Evolutionary conservation across 2,329 filamentous ascomycete genomes (phyloP).

Genomic region (Ceratocystis ficicola): DNA sequence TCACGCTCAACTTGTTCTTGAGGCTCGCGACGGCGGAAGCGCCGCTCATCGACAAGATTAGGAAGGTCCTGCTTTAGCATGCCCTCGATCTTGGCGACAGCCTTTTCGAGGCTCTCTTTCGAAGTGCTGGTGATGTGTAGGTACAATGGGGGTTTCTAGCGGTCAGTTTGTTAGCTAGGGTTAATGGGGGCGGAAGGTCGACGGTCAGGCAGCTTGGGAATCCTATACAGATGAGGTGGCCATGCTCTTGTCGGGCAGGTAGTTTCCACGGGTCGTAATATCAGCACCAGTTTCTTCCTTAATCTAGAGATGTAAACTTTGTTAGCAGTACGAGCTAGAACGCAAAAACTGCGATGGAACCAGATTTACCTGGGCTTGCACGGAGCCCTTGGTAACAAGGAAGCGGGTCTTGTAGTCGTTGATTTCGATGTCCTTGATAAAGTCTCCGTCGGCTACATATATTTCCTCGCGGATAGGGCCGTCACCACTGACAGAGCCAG

Average conservation of each 20-base stretch:
- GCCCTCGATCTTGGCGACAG: constrained; percentile 79
- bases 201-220: too few relatives aligned
- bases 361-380: constrained; percentile 91
- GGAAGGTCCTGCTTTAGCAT: constrained; percentile 93
- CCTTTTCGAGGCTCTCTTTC: constrained; percentile 82
- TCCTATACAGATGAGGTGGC: constrained; percentile 73
- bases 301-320: constrained; percentile 52
- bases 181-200: neutral
- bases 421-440: constrained; percentile 97
- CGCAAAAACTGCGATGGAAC: neutral
- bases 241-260: constrained; percentile 96
- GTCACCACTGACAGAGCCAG: constrained; percentile 28
- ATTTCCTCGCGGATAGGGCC: constrained; percentile 66
- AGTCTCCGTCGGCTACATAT: constrained; percentile 93
- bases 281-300: constrained; percentile 99
- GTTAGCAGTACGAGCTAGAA: neutral
- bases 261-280: constrained; percentile 95
- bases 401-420: constrained; percentile 96
- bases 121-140: constrained; percentile 88
- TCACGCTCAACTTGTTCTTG: constrained; percentile 74
- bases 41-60: constrained; percentile 84
- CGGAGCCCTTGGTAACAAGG: constrained; percentile 89
- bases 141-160: constrained; percentile 80
- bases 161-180: constrained; percentile 5
- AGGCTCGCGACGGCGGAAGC: constrained; percentile 72